Evolutionary conservation across 2,329 filamentous ascomycete species (phyloP).

Genomic region (Penicillium capsulatum): DNA sequence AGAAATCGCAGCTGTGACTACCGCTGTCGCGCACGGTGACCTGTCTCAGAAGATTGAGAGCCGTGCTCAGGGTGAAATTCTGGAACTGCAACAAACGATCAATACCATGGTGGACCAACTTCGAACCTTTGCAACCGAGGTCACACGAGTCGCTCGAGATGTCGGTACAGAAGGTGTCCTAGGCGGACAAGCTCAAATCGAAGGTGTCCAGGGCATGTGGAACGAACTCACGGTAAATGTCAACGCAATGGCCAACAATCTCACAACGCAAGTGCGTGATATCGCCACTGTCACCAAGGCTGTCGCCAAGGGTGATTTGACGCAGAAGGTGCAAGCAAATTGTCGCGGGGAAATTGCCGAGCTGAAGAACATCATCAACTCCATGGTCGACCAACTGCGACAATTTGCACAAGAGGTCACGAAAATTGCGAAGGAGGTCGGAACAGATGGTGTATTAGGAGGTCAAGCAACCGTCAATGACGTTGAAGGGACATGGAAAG

Average conservation of each 20-base stretch:
- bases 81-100: conserved; percentile 79
- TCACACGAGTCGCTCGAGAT: conserved; percentile 76
- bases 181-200: conserved; percentile 76
- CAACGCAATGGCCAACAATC: conserved; percentile 82
- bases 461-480: conserved; percentile 95
- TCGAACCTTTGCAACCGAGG: conserved; percentile 76
- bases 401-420: conserved; percentile 97
- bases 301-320: conserved; percentile 78
- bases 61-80: conserved; percentile 74
- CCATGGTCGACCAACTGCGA: conserved; percentile 96
- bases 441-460: conserved; percentile 88
- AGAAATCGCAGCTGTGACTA: conserved; percentile 80
- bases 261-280: conserved; percentile 86
- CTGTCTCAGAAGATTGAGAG: conserved; percentile 80
- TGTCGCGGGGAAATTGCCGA: conserved; percentile 88
- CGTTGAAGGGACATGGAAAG: conserved; percentile 95
- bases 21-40: conserved; percentile 76
- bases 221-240: conserved; percentile 82
- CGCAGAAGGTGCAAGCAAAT: conserved; percentile 91
- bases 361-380: conserved; percentile 98
- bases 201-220: conserved; percentile 84
- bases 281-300: conserved; percentile 76
- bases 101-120: conserved; percentile 88
- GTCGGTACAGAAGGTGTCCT: conserved; percentile 80
- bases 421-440: conserved; percentile 92